Percentiles rank a stretch among this genome's conserved stretches.
These are phyloP conservation scores for Nymphaea thermarum DNA, from an alignment of 164 flowering plant genomes.

Conservation along the genomic window DNA sequence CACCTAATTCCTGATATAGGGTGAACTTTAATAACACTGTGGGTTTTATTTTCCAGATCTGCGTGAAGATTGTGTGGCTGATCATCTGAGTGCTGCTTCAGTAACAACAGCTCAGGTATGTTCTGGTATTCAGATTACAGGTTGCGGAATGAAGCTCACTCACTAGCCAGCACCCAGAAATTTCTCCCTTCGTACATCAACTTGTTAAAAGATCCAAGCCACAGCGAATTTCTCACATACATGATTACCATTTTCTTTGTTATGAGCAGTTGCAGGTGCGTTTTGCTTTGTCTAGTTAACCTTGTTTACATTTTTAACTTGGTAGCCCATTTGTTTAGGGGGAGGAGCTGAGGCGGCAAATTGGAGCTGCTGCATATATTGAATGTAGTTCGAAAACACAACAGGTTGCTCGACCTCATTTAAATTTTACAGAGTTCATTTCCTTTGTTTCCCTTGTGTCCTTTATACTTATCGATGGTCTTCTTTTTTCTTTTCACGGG, in stretches of 20 bases:
- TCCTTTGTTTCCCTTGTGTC: background rate
- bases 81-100: slow-evolving; percentile 54
- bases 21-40: background rate
- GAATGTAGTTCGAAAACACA: slow-evolving; percentile 99
- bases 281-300: too few relatives aligned
- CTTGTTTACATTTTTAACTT: background rate
- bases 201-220: too few relatives aligned
- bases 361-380: slow-evolving; percentile 94
- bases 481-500: background rate
- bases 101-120: slow-evolving; percentile 71
- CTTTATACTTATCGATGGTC: too few relatives aligned
- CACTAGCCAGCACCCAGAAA: too few relatives aligned
- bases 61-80: slow-evolving; percentile 71
- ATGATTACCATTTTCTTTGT: too few relatives aligned
- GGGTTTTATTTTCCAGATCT: slow-evolving; percentile 43
- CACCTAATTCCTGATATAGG: background rate
- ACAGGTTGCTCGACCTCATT: slow-evolving; percentile 37
- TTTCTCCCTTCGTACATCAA: too few relatives aligned
- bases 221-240: too few relatives aligned
- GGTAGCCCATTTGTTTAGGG: slow-evolving; percentile 32
- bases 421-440: background rate
- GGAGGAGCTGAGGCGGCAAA: slow-evolving; percentile 89
- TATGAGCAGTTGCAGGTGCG: too few relatives aligned
- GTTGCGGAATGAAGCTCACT: too few relatives aligned
- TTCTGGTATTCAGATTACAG: background rate